Base-by-base conservation (phyloP, 345 rosid species). In the Linum trigynum region DNA sequence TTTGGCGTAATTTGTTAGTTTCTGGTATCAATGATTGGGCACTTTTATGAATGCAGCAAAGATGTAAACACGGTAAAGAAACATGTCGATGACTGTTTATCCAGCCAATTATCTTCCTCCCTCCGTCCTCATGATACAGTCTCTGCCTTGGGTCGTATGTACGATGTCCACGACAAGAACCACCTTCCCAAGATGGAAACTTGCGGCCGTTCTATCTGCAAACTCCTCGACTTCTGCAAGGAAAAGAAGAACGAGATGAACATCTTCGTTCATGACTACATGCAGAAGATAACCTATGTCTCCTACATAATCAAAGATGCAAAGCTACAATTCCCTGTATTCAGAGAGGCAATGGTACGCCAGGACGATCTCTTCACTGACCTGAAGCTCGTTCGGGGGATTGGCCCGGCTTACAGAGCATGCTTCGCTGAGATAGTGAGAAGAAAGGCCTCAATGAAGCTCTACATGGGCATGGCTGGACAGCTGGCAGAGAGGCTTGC, bases 381-480 rank as follows among this genome's bases (percentile, higher is more conserved):
- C 67, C 76, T 95, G 69, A 91, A 79, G 83, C 67, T 86, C 61
- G 81, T 88, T 41, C 91, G 81, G 55, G 88, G 90, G 66, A 82
- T 91, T 64, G 97, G 87, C 65, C 91, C 96, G 23, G 95, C 97
- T 63, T 95, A 95, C 75, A 86, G 97, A 65, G 94, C 97, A 60
- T 95, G 99, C 76, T 95, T 95, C 62, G 96, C 99, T 7, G 99
- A 95, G 75, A 82, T 89, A 39, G 87, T 87, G 59, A 84, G 99
- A 75, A 87, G 99, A 80, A 89, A 82, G 75, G 84, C 95, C 36
- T 91, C 95, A 69, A 83, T 83, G 97, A 95, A 89, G 74, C 95
- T 95, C 68, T 89, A 91, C 79, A 83, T 95, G 99, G 99, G 97
- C 69, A 82, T 82, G 95, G 99, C 99, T 66, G 99, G 97, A 50